These are phyloP conservation scores for Nitzschia sp. DNA, from an alignment of 108 stramenopile genomes.

Conservation along the genomic window DNA sequence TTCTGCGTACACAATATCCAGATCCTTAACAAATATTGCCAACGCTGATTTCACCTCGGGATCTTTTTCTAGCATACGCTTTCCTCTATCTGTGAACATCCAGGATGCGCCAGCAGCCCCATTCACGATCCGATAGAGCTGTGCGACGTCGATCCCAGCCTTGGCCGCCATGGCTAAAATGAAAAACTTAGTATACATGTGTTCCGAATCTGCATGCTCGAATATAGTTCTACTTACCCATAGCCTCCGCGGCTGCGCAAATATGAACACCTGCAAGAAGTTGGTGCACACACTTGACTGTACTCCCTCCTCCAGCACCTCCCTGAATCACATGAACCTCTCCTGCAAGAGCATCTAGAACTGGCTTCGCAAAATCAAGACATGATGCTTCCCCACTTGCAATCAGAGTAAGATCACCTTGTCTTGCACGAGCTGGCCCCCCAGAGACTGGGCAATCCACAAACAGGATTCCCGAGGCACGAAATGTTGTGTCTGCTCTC, in stretches of 20 bases:
- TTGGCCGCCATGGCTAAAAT: slow-evolving; percentile 64
- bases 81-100: slow-evolving; percentile 82
- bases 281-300: slow-evolving; percentile 81
- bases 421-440: slow-evolving; percentile 60
- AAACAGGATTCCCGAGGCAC: slow-evolving; percentile 40
- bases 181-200: neutral
- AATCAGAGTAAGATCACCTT: slow-evolving; percentile 75
- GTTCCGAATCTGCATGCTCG: neutral
- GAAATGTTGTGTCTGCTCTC: slow-evolving; percentile 33
- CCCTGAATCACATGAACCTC: slow-evolving; percentile 64
- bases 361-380: slow-evolving; percentile 31
- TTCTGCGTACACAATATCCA: slow-evolving; percentile 76
- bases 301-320: slow-evolving; percentile 69
- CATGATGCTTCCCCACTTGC: slow-evolving; percentile 40
- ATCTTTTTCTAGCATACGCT: slow-evolving; percentile 57
- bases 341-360: slow-evolving; percentile 55
- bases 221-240: slow-evolving; percentile 3
- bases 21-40: slow-evolving; percentile 78
- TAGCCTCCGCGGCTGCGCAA: slow-evolving; percentile 68
- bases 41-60: slow-evolving; percentile 35
- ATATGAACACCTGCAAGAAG: slow-evolving; percentile 79
- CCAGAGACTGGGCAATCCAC: slow-evolving; percentile 77
- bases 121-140: slow-evolving; percentile 72
- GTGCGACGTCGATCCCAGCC: slow-evolving; percentile 67
- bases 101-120: slow-evolving; percentile 74